A percentile compares a stretch with the other conserved stretches of the same genome.
Evolutionary conservation across 768 basidiomycete species (phyloP).

Genomic region (Boletus sp.): DNA sequence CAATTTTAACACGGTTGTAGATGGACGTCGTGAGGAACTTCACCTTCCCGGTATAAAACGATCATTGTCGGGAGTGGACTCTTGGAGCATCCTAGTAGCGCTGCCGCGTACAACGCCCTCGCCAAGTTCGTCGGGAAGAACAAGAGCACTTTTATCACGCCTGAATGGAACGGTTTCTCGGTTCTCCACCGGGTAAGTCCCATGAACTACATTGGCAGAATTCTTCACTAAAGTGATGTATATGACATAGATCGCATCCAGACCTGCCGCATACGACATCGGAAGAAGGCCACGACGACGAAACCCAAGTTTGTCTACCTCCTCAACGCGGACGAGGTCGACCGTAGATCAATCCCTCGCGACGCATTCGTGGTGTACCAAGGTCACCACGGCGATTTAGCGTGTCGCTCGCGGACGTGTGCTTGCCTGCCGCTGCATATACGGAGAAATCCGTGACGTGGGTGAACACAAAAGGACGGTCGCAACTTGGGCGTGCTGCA

Average conservation of each 20-base stretch:
- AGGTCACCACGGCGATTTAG: conserved; percentile 96
- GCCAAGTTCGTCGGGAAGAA: conserved; percentile 79
- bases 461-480: conserved; percentile 95
- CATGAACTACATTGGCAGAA: not conserved
- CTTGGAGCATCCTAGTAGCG: conserved; percentile 81
- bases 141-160: conserved; percentile 70
- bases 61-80: conserved; percentile 91
- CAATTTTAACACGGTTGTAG: too few species aligned
- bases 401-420: conserved; percentile 96
- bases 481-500: conserved; percentile 87
- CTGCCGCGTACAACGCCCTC: conserved; percentile 71
- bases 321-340: conserved; percentile 92
- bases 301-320: conserved; percentile 96
- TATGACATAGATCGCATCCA: conserved; percentile 73
- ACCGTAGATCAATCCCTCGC: conserved; percentile 82
- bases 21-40: too few species aligned
- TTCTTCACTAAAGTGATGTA: not conserved
- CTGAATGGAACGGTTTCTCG: conserved; percentile 95
- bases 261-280: conserved; percentile 91
- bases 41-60: too few species aligned
- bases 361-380: conserved; percentile 98
- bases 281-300: conserved; percentile 73
- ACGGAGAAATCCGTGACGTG: conserved; percentile 90
- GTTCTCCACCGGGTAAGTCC: conserved; percentile 81
- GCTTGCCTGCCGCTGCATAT: conserved; percentile 89